Percentiles rank a stretch among this genome's conserved stretches.
phyloP scores from a whole-genome alignment of 2,329 filamentous ascomycete species.

The Ceratocystis huliohia region DNA sequence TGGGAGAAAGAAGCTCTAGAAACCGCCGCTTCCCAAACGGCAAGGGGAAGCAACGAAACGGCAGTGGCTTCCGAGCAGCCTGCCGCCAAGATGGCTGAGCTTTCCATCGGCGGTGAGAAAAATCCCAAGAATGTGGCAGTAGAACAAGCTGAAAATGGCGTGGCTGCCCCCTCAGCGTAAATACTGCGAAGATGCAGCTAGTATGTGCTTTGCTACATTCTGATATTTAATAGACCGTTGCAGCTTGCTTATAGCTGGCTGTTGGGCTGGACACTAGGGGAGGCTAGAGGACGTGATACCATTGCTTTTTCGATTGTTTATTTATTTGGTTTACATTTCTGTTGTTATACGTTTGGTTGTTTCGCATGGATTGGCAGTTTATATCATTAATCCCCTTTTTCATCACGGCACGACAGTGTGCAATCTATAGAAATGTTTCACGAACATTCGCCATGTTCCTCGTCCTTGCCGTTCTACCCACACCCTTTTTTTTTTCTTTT shows the following conservation, averaged over 20 bases:
- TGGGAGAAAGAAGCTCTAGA: slow-evolving; percentile 17
- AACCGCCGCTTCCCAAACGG: background rate
- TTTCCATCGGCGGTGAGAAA: slow-evolving; percentile 24
- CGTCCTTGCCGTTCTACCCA: background rate
- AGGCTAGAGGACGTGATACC: slow-evolving; percentile 14
- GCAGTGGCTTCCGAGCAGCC: slow-evolving; percentile 6
- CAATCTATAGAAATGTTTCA: background rate
- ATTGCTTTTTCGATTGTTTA: slow-evolving; percentile 11
- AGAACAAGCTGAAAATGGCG: slow-evolving; percentile 8
- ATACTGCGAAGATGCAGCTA: background rate
- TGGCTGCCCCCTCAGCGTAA: slow-evolving; percentile 12
- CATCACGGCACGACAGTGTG: background rate
- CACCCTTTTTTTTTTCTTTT: background rate
- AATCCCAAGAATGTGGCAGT: slow-evolving; percentile 15
- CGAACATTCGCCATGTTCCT: background rate
- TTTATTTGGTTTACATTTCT: background rate
- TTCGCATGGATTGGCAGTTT: background rate
- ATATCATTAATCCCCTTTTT: background rate
- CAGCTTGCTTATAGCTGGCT: background rate
- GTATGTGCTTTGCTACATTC: background rate
- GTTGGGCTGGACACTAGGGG: background rate
- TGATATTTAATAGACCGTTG: background rate
- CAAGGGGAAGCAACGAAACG: slow-evolving; percentile 12
- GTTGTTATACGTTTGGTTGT: background rate
- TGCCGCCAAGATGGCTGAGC: slow-evolving; percentile 17